Evolutionary conservation across 768 basidiomycete species (phyloP).

Genomic region (Pleurotus pulmonarius): DNA sequence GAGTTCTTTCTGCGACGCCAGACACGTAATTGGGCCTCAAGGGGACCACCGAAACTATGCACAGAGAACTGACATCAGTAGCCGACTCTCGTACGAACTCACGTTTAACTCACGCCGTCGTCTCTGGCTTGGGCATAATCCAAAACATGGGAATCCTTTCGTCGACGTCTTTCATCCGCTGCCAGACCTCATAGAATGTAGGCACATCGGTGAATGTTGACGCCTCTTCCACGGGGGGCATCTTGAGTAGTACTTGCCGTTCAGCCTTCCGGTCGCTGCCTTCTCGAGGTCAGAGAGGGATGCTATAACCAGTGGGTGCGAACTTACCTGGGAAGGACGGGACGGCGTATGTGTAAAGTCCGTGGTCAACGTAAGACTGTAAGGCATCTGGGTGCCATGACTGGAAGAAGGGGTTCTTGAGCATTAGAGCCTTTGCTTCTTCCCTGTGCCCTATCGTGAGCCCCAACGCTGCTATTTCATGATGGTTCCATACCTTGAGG

Average conservation of each 20-base stretch:
- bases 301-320: too few relatives aligned
- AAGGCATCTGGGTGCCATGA: constrained; percentile 68
- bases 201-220: constrained; percentile 51
- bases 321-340: too few relatives aligned
- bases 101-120: neutral
- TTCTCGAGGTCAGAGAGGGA: too few relatives aligned
- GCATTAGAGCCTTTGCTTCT: constrained; percentile 51
- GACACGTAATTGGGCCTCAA: neutral
- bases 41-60: neutral
- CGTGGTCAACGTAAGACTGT: constrained; percentile 59
- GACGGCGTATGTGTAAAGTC: constrained; percentile 26
- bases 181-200: constrained; percentile 38
- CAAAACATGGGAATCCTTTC: constrained; percentile 48
- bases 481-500: constrained; percentile 38
- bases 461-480: too few relatives aligned
- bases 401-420: constrained; percentile 59
- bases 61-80: too few relatives aligned
- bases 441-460: constrained; percentile 33
- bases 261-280: neutral
- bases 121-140: constrained; percentile 40
- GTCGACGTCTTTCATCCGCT: constrained; percentile 38
- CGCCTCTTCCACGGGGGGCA: constrained; percentile 62
- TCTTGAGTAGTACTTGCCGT: constrained; percentile 54
- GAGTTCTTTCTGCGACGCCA: constrained; percentile 1
- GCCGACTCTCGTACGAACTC: too few relatives aligned